Conservation (phyloP, 2,329 filamentous ascomycete species). For the Colletotrichum camelliae region DNA sequence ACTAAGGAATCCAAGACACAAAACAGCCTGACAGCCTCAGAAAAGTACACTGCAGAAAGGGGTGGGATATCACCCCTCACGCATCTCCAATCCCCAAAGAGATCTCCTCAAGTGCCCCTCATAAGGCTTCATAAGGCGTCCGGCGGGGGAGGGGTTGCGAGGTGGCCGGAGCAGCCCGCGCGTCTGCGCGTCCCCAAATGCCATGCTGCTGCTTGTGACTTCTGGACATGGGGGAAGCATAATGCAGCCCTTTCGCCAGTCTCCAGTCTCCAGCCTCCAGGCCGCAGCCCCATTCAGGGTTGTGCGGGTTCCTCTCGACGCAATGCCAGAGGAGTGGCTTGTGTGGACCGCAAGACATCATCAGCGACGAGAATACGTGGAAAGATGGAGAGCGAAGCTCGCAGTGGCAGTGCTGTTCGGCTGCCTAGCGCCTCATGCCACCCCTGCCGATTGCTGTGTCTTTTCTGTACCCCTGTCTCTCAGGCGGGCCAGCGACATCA, state of each 20-base stretch:
- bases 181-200: neutral
- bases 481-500: neutral
- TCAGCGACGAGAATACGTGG: neutral
- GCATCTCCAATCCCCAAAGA: neutral
- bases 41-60: conserved; percentile 1
- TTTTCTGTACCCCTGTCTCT: neutral
- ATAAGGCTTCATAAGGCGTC: neutral
- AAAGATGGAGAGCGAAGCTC: neutral
- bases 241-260: neutral
- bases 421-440: conserved; percentile 6
- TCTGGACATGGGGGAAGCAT: neutral
- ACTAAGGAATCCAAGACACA: neutral
- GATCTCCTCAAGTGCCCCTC: neutral
- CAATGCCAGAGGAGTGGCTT: neutral
- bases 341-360: neutral
- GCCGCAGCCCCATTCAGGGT: neutral
- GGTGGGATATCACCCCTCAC: neutral
- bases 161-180: neutral
- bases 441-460: neutral
- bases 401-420: conserved; percentile 12
- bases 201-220: neutral
- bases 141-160: neutral
- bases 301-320: neutral
- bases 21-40: neutral
- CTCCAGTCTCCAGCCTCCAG: neutral